Percentiles rank a stretch among this genome's conserved stretches.
These are phyloP conservation scores for Neoascochyta sp. DNA, from an alignment of 2,329 filamentous ascomycete genomes.

Conservation along the genomic window DNA sequence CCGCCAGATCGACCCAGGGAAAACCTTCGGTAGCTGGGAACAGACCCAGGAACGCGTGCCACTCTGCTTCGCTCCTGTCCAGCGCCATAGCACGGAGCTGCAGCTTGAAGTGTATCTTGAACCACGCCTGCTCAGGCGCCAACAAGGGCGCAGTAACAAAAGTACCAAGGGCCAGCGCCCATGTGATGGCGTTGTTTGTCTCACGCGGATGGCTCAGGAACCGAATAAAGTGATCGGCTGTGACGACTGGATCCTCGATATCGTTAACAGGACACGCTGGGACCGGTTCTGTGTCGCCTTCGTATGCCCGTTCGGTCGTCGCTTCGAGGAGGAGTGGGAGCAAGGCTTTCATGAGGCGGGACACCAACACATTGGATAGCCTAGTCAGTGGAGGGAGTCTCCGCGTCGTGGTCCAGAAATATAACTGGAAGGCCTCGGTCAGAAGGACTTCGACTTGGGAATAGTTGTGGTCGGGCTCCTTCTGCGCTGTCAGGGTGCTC, in stretches of 20 bases:
- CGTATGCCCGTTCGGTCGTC: slow-evolving; percentile 3
- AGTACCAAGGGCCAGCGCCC: slow-evolving; percentile 16
- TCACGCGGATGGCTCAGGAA: slow-evolving; percentile 6
- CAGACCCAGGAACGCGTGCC: slow-evolving; percentile 6
- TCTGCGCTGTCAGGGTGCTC: slow-evolving; percentile 11
- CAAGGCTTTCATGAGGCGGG: slow-evolving; percentile 15
- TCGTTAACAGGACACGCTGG: slow-evolving; percentile 1
- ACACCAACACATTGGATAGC: slow-evolving; percentile 15
- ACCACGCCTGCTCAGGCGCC: slow-evolving; percentile 16
- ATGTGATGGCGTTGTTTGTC: slow-evolving; percentile 13
- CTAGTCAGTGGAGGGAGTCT: slow-evolving; percentile 13
- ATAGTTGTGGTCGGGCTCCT: slow-evolving; percentile 4
- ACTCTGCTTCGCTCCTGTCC: slow-evolving; percentile 5
- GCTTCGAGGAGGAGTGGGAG: slow-evolving; percentile 11
- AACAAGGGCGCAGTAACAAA: slow-evolving; percentile 10
- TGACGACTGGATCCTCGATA: background rate
- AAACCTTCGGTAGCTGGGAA: slow-evolving; percentile 13
- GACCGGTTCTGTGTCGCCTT: slow-evolving; percentile 1
- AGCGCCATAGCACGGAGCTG: slow-evolving; percentile 9
- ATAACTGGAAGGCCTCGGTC: slow-evolving; percentile 16
- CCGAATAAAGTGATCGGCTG: slow-evolving; percentile 1
- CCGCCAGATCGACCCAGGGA: slow-evolving; percentile 8
- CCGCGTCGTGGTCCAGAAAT: slow-evolving; percentile 15
- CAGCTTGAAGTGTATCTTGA: slow-evolving; percentile 11
- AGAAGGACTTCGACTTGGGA: slow-evolving; percentile 15